Evolutionary conservation across 345 rosid species (phyloP).

Genomic region (Eucalyptus caleyi): DNA sequence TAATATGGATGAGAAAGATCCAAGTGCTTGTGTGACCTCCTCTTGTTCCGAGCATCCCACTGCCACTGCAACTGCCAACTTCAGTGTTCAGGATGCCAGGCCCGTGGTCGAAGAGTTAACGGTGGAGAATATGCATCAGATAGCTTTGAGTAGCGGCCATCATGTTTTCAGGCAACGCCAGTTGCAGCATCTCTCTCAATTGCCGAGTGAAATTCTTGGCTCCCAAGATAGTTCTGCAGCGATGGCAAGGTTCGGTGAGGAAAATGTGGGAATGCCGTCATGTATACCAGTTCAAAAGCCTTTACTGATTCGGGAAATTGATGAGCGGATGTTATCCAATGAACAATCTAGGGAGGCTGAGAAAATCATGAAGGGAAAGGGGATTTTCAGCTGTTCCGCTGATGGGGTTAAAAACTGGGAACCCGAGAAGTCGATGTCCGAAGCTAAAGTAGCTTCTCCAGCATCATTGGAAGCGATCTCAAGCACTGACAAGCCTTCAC

Average conservation of each 20-base stretch:
- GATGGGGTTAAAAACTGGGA: neutral
- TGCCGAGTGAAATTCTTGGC: slow-evolving; percentile 9
- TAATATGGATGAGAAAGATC: neutral
- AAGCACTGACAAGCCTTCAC: slow-evolving; percentile 2
- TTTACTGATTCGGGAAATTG: neutral
- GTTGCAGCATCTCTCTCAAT: slow-evolving; percentile 15
- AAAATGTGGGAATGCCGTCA: slow-evolving; percentile 19
- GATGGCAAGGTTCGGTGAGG: slow-evolving; percentile 17
- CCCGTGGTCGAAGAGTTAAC: slow-evolving; percentile 30
- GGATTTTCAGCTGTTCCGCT: neutral
- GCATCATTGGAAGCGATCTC: slow-evolving; percentile 9
- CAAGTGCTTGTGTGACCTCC: neutral
- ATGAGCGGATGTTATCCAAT: neutral
- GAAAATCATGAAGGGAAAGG: slow-evolving; percentile 29
- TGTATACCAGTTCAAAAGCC: neutral
- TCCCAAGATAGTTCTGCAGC: slow-evolving; percentile 18
- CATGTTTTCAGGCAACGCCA: slow-evolving; percentile 10
- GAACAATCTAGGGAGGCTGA: neutral
- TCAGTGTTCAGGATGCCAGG: neutral
- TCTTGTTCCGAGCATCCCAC: neutral
- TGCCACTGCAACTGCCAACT: neutral
- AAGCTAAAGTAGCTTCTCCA: slow-evolving; percentile 2
- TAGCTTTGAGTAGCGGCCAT: slow-evolving; percentile 9
- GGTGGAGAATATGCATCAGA: slow-evolving; percentile 4
- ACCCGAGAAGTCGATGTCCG: neutral